phyloP scores from a whole-genome alignment of 2,329 filamentous ascomycete genomes.

The Trichophyton verrucosum region DNA sequence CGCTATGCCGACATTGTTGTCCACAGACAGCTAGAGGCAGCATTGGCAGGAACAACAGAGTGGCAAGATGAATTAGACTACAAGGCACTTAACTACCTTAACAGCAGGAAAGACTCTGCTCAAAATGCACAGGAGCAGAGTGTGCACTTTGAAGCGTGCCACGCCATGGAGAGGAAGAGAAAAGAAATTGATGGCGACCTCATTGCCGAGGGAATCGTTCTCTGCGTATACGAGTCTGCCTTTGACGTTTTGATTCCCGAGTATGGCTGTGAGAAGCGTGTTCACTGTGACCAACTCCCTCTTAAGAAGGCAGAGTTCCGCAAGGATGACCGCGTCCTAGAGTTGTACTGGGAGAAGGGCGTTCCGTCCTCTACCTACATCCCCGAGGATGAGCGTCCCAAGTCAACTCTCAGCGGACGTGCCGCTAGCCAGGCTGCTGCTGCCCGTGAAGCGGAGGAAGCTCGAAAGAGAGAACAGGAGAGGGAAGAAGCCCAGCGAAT shows the following conservation, averaged over 20 bases:
- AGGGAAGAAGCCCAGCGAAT: conserved; percentile 82
- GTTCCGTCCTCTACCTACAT: conserved; percentile 92
- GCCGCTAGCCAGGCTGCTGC: conserved; percentile 63
- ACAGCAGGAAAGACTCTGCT: conserved; percentile 97
- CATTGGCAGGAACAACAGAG: conserved; percentile 69
- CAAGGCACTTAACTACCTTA: conserved; percentile 91
- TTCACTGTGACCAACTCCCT: conserved; percentile 95
- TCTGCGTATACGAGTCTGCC: conserved; percentile 96
- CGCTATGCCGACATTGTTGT: conserved; percentile 93
- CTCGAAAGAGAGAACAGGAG: conserved; percentile 69
- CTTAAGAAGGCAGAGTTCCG: conserved; percentile 98
- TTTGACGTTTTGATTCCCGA: conserved; percentile 97
- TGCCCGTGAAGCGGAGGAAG: conserved; percentile 68
- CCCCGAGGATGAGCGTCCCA: conserved; percentile 90
- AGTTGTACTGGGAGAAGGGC: conserved; percentile 99
- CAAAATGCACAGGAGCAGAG: conserved; percentile 97
- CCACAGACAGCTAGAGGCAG: conserved; percentile 82
- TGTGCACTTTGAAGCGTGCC: conserved; percentile 94
- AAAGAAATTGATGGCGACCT: conserved; percentile 80
- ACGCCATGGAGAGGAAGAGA: conserved; percentile 84
- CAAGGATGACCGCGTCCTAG: conserved; percentile 86
- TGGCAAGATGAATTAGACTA: conserved; percentile 82
- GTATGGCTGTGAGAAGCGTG: conserved; percentile 97
- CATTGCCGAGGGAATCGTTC: conserved; percentile 87
- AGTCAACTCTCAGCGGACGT: conserved; percentile 61